Base-by-base conservation (phyloP, 495 filamentous ascomycete species). In the Neurospora sp. region DNA sequence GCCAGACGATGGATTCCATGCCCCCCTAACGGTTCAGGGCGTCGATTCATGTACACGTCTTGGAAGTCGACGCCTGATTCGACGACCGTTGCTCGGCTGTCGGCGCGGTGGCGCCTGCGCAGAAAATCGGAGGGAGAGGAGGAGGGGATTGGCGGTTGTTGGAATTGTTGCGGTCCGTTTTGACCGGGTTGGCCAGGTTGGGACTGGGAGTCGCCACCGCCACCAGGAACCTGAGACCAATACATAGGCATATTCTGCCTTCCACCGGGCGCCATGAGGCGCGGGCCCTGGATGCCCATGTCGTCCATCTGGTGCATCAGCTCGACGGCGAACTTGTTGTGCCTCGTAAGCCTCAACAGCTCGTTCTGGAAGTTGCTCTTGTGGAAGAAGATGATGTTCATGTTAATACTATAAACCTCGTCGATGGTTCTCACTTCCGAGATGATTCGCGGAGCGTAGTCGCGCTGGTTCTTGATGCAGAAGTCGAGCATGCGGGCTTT, bases 371-470 rank as follows among this genome's bases (percentile, higher is more conserved):
- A 90, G 76, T 87, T 97, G 70, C 92, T 93, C 80, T 98, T 99
- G 86, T 97, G 97, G 84, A 98, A 97, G 84, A 97, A 98, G 75
- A 98, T 91, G 71, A 99, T 90, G 81, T 98, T 98, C 73, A 99
- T 86, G 11, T 92, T 97, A 76, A 98, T 87, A 44, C 79, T 85
- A 79, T 85, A 86, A 70, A 84, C 87, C 78, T 85, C 85, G 73
- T 86, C 84, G 73, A 88, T 85, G 20, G 85, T 92, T 18, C 88
- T 87, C 37, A 99, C 85, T 78, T 98, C 95, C 1, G 96, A 98
- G 69, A 98, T 87, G 73, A 98, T 95, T 75, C 94, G 94, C 71
- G 86, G 85, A 73, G 96, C 93, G 82, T 94, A 98, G 79, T 98
- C 96, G 39, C 95, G 92, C 82, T 97, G 95, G 82, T 98, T 94